Evolutionary conservation across 2,329 filamentous ascomycete genomes (phyloP).

Genomic region (Thielaviopsis populi): DNA sequence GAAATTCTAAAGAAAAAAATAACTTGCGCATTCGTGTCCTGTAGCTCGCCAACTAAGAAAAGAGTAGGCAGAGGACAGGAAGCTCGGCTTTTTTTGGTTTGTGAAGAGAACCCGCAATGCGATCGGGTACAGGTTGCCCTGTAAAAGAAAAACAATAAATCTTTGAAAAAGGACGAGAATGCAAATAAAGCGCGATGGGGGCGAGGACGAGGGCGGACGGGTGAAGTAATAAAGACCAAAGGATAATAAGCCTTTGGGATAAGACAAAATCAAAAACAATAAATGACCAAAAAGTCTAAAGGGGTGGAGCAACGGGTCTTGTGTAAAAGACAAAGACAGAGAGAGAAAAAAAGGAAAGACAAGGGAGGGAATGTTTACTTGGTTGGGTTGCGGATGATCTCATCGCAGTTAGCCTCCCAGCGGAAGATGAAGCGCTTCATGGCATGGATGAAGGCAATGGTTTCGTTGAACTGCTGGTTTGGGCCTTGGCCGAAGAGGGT

Average conservation of each 20-base stretch:
- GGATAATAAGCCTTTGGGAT: background rate
- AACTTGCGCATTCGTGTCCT: background rate
- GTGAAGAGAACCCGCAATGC: background rate
- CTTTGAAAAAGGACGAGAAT: conserved; percentile 2
- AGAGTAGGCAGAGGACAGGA: background rate
- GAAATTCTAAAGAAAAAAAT: background rate
- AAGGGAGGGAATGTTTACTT: conserved; percentile 27
- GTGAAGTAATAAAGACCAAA: background rate
- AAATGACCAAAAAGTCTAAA: background rate
- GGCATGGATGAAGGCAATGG: conserved; percentile 82
- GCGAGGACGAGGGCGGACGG: conserved; percentile 11
- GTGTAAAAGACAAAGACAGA: background rate
- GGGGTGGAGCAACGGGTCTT: background rate
- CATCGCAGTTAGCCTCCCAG: conserved; percentile 91
- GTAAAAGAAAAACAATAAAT: conserved; percentile 5
- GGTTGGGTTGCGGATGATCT: conserved; percentile 55
- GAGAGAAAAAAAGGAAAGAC: background rate
- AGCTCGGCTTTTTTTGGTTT: background rate
- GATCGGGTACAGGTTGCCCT: conserved; percentile 16
- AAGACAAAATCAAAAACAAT: conserved; percentile 8
- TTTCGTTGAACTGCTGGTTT: conserved; percentile 76
- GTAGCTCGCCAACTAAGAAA: background rate
- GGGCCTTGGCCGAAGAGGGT: conserved; percentile 84
- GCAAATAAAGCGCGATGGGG: background rate
- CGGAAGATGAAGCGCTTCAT: conserved; percentile 82